Conservation (phyloP, 2,329 filamentous ascomycete genomes). For the Fusarium euwallaceae region DNA sequence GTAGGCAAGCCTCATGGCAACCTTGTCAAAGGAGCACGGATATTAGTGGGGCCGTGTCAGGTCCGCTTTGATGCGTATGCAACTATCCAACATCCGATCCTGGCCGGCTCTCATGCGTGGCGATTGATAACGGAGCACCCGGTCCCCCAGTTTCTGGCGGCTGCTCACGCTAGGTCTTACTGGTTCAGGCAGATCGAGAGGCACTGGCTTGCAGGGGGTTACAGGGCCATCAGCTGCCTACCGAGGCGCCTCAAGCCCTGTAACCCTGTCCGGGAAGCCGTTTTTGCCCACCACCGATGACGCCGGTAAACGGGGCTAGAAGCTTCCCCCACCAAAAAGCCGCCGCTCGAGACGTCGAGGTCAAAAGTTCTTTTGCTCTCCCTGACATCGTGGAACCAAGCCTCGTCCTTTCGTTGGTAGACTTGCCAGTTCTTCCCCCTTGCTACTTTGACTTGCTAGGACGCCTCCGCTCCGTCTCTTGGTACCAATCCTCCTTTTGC, state of each 20-base stretch:
- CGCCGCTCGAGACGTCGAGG: slow-evolving; percentile 20
- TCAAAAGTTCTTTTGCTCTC: slow-evolving; percentile 43
- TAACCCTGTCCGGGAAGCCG: slow-evolving; percentile 25
- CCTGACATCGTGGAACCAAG: slow-evolving; percentile 41
- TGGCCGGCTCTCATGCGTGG: slow-evolving; percentile 20
- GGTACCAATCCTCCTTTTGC: slow-evolving; percentile 17
- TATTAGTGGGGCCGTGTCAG: slow-evolving; percentile 25
- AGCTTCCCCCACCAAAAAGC: slow-evolving; percentile 42
- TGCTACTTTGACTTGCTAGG: slow-evolving; percentile 21
- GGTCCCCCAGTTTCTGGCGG: slow-evolving; percentile 29
- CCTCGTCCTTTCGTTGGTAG: slow-evolving; percentile 21
- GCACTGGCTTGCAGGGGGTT: slow-evolving; percentile 25
- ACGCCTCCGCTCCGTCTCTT: slow-evolving; percentile 3
- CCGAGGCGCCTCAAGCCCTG: slow-evolving; percentile 32
- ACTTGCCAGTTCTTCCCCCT: slow-evolving; percentile 21
- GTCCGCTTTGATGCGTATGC: slow-evolving; percentile 38
- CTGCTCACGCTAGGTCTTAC: slow-evolving; percentile 42
- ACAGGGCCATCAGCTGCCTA: slow-evolving; percentile 16
- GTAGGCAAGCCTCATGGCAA: slow-evolving; percentile 1
- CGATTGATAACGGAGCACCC: slow-evolving; percentile 41
- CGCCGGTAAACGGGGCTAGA: slow-evolving; percentile 42
- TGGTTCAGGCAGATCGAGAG: slow-evolving; percentile 33
- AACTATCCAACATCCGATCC: slow-evolving; percentile 39
- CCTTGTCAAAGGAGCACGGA: not conserved
- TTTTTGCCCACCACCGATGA: slow-evolving; percentile 35